Percentiles rank a stretch among this genome's conserved stretches.
Evolutionary conservation across 345 rosid genomes (phyloP).

Genomic region (Populus ilicifolia): DNA sequence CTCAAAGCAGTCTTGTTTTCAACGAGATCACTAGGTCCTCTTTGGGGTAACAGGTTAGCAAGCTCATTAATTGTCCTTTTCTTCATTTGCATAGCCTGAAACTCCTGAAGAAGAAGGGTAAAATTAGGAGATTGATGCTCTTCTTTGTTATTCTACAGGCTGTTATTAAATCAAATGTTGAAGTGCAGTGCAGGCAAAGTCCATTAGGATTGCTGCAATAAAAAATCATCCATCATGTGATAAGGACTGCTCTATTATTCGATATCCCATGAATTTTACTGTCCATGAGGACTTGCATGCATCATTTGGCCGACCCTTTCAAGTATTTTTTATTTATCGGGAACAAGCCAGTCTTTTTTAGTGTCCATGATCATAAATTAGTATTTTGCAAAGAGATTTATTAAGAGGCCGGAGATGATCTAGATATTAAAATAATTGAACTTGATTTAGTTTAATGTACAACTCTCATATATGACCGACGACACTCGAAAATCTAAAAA

Average conservation of each 20-base stretch:
- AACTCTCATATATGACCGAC: no score
- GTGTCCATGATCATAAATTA: not conserved
- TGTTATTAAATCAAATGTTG: not conserved
- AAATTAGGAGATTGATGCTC: not conserved
- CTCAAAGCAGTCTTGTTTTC: not conserved
- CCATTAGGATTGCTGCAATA: not conserved
- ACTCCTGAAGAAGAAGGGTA: conserved; percentile 12
- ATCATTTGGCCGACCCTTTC: no score
- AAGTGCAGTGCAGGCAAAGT: not conserved
- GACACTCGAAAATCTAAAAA: not conserved
- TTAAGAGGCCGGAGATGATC: not conserved
- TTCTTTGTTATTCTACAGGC: not conserved
- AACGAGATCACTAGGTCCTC: not conserved
- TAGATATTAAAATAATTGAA: no score
- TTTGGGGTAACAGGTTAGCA: not conserved
- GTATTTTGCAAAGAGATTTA: not conserved
- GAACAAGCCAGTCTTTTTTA: no score
- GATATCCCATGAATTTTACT: not conserved
- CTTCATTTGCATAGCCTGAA: conserved; percentile 14
- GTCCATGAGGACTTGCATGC: not conserved
- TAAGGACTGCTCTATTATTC: not conserved
- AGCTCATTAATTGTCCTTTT: conserved; percentile 18
- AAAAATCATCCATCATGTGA: not conserved
- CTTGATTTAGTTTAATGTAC: not conserved
- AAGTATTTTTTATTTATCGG: not conserved